Percentiles rank a stretch among this genome's conserved stretches.
Evolutionary conservation across 352 stramenopile genomes (phyloP).

Genomic region (Phytophthora tubulina): DNA sequence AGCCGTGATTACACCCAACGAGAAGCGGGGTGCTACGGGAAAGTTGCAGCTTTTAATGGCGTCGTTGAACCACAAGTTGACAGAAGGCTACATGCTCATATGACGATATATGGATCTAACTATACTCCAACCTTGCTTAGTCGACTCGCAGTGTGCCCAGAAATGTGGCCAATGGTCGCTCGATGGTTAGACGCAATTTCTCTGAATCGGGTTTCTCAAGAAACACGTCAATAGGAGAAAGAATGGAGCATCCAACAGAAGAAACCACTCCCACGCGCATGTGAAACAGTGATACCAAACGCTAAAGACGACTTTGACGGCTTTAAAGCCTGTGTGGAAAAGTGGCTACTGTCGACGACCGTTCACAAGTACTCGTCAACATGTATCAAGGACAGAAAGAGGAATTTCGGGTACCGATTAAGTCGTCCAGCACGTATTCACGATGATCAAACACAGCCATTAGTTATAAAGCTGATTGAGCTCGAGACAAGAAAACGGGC

Average conservation of each 20-base stretch:
- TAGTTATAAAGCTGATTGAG: background rate
- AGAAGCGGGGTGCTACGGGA: slow-evolving; percentile 7
- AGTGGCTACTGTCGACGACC: background rate
- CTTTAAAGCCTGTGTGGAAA: background rate
- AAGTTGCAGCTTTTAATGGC: slow-evolving; percentile 22
- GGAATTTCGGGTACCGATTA: background rate
- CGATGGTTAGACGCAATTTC: background rate
- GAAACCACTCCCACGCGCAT: background rate
- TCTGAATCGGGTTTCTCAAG: background rate
- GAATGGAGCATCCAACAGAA: background rate
- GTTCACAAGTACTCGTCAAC: background rate
- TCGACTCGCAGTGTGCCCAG: background rate
- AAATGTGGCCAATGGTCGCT: background rate
- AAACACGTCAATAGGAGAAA: background rate
- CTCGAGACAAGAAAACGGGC: background rate
- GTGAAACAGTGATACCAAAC: background rate
- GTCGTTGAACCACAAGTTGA: slow-evolving; percentile 35
- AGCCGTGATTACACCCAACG: slow-evolving; percentile 19
- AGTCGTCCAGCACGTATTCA: background rate
- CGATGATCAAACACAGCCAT: background rate
- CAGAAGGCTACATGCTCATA: slow-evolving; percentile 26
- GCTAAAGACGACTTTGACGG: background rate
- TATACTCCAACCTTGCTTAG: background rate
- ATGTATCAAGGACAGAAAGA: background rate
- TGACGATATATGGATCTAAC: slow-evolving; percentile 16